Evolutionary conservation across 768 basidiomycete genomes (phyloP), one percentile per base, ranked within the genome.

Genomic region (Xerocomus spinulosus): DNA sequence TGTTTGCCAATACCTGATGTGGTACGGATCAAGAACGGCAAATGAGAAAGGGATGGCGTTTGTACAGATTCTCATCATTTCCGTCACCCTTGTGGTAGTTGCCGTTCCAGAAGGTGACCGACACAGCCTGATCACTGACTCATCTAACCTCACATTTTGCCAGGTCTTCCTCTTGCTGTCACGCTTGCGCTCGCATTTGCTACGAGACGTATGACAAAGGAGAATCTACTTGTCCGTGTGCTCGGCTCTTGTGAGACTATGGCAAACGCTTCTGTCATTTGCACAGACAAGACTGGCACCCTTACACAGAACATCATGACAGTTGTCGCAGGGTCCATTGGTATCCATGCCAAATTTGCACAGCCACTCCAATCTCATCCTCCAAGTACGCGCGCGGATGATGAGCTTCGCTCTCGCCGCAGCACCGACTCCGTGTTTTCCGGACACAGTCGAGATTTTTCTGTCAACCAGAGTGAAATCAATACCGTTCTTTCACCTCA

Each of bases 181-280:
- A 97, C 95, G 0, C 80, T 99, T 39, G 96, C 96, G 0, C 74
- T 99, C 26, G 91, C 96, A 1, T 99, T 98, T 61, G 96, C 95
- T 0, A 99, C 96, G 39, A 93, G 89, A 59, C 85, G 95, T n/a
- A 98, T 98, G 96, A 90, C 94, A 9, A 79, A 85, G 60, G 88
- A 93, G 68, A 96, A 96, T 44, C 75, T 98, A 0, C 81, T 99
- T 35, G 96, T 98, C 25, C 92, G 95, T 46, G 90, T 97, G 5
- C 81, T 99, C 28, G 90, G 90, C 7, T 93, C 93, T 12, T 98
- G 95, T 68, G 96, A 99, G 71, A 98, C 92, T 0, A 98, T 98
- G 95, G 95, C 90, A 18, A 97, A 97, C 58, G 90, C 95, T 5
- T 94, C 88, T 18, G 93, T 97, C 49, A 81, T 97, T 4, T 93